Percentiles rank a stretch among this genome's conserved stretches.
Evolutionary conservation across 176 grass and related monocot species (phyloP).

Genomic region (Puccinellia tenuiflora): DNA sequence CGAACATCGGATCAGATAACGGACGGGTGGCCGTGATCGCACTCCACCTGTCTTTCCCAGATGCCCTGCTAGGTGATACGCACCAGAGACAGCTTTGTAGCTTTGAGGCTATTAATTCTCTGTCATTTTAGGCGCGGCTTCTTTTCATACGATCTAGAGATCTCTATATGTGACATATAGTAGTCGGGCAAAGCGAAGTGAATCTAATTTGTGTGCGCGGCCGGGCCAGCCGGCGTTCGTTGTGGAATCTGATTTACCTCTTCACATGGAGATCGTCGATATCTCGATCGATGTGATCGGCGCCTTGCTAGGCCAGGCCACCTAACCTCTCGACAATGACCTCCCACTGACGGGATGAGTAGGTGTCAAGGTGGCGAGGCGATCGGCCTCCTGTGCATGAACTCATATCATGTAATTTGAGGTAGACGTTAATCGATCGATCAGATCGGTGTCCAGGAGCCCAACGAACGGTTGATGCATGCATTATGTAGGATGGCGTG

Average conservation of each 20-base stretch:
- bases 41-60: neutral
- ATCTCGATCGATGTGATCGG: neutral
- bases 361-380: neutral
- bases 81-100: neutral
- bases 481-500: neutral
- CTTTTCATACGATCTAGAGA: conserved; percentile 36
- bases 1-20: neutral
- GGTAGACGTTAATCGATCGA: too few species aligned
- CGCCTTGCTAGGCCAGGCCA: conserved; percentile 19
- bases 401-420: neutral
- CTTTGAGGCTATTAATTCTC: conserved; percentile 29
- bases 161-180: neutral
- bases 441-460: too few species aligned
- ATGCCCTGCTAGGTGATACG: conserved; percentile 14
- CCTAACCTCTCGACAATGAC: conserved; percentile 29
- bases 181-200: conserved; percentile 25
- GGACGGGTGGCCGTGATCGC: conserved; percentile 26
- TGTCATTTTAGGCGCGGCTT: conserved; percentile 23
- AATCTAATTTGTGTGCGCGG: conserved; percentile 17
- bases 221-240: neutral
- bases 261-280: conserved; percentile 36
- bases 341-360: neutral
- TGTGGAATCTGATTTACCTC: conserved; percentile 36
- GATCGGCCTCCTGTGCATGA: neutral
- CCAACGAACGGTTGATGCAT: neutral